Conservation (phyloP, 495 filamentous ascomycete genomes). For the Apiosordaria backusii region DNA sequence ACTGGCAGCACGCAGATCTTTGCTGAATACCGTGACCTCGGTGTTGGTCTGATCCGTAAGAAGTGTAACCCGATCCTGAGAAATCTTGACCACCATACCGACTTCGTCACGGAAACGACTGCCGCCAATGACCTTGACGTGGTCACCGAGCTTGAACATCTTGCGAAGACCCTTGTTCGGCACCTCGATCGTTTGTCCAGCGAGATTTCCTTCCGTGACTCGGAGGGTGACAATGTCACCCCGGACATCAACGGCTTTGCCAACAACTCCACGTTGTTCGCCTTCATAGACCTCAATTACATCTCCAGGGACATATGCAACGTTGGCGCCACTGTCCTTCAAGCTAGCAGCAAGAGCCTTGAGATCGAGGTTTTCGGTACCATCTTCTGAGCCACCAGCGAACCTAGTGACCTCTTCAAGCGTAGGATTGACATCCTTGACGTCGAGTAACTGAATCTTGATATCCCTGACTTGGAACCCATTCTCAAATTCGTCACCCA, state of each 20-base stretch:
- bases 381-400: slow-evolving; percentile 81
- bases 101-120: slow-evolving; percentile 91
- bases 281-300: slow-evolving; percentile 93
- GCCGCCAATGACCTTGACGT: slow-evolving; percentile 97
- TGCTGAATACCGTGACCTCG: slow-evolving; percentile 97
- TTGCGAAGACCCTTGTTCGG: slow-evolving; percentile 92
- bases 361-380: slow-evolving; percentile 88
- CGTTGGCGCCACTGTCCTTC: slow-evolving; percentile 70
- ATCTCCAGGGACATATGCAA: slow-evolving; percentile 86
- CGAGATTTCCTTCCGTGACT: slow-evolving; percentile 79
- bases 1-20: slow-evolving; percentile 86
- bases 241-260: slow-evolving; percentile 80
- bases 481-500: slow-evolving; percentile 82
- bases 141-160: slow-evolving; percentile 87
- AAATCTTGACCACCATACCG: slow-evolving; percentile 93
- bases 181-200: slow-evolving; percentile 83
- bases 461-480: slow-evolving; percentile 94
- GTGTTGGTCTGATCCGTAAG: slow-evolving; percentile 85
- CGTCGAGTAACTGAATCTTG: slow-evolving; percentile 76
- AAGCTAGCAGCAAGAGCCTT: slow-evolving; percentile 81
- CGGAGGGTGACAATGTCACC: slow-evolving; percentile 86
- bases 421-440: slow-evolving; percentile 86
- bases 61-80: slow-evolving; percentile 84
- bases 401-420: slow-evolving; percentile 95
- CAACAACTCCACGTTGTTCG: slow-evolving; percentile 87